Conservation (phyloP, 495 filamentous ascomycete genomes). For the Aspergillus taichungensis region DNA sequence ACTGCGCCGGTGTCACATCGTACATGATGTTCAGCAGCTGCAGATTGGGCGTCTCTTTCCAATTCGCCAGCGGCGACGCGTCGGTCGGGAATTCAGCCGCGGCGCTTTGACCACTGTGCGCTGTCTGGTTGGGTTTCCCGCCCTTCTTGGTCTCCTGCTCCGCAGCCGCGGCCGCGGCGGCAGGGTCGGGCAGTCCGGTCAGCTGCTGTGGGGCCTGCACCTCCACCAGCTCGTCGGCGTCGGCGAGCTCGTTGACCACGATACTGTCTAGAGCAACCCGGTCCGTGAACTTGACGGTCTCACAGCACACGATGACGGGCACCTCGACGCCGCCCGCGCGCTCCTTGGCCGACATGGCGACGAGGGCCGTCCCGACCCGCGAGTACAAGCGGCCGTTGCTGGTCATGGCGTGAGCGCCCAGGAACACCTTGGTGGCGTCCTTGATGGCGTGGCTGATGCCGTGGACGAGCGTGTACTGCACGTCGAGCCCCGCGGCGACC, state of each 20-base stretch:
- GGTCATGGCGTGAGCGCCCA: constrained; percentile 87
- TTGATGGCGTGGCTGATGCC: constrained; percentile 63
- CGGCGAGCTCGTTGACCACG: constrained; percentile 84
- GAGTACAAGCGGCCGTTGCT: constrained; percentile 83
- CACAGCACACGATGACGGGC: constrained; percentile 84
- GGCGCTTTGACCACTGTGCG: constrained; percentile 15
- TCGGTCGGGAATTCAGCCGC: constrained; percentile 8
- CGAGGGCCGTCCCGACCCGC: constrained; percentile 74
- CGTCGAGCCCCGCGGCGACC: constrained; percentile 56
- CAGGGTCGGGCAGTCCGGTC: constrained; percentile 28
- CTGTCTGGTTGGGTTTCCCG: constrained; percentile 19
- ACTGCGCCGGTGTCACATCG: constrained; percentile 87
- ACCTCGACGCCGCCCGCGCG: constrained; percentile 47
- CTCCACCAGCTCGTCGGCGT: constrained; percentile 51
- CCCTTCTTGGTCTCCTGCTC: constrained; percentile 28
- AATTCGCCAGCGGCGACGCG: constrained; percentile 41
- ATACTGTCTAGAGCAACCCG: constrained; percentile 84
- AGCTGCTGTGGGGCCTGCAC: constrained; percentile 25
- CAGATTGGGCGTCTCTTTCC: constrained; percentile 53
- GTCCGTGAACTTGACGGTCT: constrained; percentile 94
- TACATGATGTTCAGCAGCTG: constrained; percentile 81
- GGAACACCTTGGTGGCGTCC: constrained; percentile 68
- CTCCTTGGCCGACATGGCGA: constrained; percentile 79
- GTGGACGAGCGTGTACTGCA: constrained; percentile 73
- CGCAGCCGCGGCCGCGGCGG: constrained; percentile 13